Conservation (phyloP, 306 rosid species). For the Pueraria montana region DNA sequence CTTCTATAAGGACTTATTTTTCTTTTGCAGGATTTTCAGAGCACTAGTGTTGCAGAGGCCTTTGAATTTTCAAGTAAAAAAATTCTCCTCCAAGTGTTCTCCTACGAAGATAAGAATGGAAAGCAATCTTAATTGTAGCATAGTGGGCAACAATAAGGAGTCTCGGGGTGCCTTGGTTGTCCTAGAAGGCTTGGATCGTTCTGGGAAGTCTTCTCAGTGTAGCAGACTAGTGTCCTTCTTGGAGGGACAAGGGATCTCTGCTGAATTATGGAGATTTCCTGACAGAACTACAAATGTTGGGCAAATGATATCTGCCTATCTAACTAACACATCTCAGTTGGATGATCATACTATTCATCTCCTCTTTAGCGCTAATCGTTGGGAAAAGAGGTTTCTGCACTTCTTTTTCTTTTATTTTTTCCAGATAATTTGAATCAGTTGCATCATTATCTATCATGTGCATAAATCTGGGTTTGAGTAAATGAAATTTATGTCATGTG, state of each 20-base stretch:
- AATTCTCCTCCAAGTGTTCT: conserved; percentile 47
- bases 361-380: conserved; percentile 96
- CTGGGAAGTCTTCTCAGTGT: conserved; percentile 87
- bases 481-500: too few species aligned
- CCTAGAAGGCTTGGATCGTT: conserved; percentile 94
- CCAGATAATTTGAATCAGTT: not conserved
- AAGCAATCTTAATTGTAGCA: conserved; percentile 25
- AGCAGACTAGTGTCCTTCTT: conserved; percentile 68
- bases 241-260: conserved; percentile 73
- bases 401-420: not conserved
- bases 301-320: conserved; percentile 92
- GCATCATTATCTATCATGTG: too few species aligned
- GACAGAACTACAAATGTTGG: conserved; percentile 88
- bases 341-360: conserved; percentile 91
- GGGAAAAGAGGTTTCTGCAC: conserved; percentile 87
- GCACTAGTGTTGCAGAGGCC: conserved; percentile 22
- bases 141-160: conserved; percentile 34
- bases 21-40: conserved; percentile 49
- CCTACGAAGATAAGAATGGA: conserved; percentile 55
- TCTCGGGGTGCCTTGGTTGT: conserved; percentile 81
- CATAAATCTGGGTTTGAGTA: too few species aligned
- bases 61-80: conserved; percentile 45
- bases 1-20: not conserved
- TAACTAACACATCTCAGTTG: conserved; percentile 78
- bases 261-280: conserved; percentile 90